Percentiles rank a stretch among this genome's conserved stretches.
These are phyloP conservation scores for Agaricus subrufescens DNA, from an alignment of 768 basidiomycete species.

Conservation along the genomic window DNA sequence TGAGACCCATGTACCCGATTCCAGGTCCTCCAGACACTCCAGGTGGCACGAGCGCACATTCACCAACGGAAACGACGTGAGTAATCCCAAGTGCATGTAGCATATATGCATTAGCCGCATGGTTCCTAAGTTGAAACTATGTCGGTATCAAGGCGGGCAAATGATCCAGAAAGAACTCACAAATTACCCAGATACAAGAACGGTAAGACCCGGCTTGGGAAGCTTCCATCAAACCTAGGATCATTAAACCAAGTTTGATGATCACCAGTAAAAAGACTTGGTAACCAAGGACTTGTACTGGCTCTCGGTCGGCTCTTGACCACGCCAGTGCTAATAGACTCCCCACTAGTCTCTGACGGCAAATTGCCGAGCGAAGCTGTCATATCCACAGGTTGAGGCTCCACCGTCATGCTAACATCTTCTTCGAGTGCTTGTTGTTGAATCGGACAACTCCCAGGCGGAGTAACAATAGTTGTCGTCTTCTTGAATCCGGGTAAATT, in stretches of 20 bases:
- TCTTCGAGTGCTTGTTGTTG: neutral
- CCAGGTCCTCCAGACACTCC: constrained; percentile 26
- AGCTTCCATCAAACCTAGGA: constrained; percentile 89
- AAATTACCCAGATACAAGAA: constrained; percentile 94
- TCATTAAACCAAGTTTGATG: constrained; percentile 96
- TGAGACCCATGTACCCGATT: constrained; percentile 11
- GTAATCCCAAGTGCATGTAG: constrained; percentile 93
- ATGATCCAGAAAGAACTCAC: constrained; percentile 43
- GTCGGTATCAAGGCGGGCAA: neutral
- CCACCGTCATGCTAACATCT: neutral
- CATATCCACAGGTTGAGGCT: neutral
- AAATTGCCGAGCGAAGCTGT: neutral
- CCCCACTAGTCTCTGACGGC: neutral
- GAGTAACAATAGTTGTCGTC: constrained; percentile 11
- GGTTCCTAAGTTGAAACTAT: constrained; percentile 53
- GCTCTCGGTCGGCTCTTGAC: constrained; percentile 59
- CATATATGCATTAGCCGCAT: constrained; percentile 94
- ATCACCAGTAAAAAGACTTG: constrained; percentile 55
- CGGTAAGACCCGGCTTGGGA: constrained; percentile 89
- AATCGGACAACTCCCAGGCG: neutral
- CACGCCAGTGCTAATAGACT: constrained; percentile 1
- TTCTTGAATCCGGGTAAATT: constrained; percentile 10
- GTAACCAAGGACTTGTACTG: constrained; percentile 63
- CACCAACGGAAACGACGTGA: constrained; percentile 95
- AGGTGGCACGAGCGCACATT: constrained; percentile 82